These are phyloP conservation scores for Pseudotsuga menziesii DNA, from an alignment of 75 land plant species.

Conservation along the genomic window DNA sequence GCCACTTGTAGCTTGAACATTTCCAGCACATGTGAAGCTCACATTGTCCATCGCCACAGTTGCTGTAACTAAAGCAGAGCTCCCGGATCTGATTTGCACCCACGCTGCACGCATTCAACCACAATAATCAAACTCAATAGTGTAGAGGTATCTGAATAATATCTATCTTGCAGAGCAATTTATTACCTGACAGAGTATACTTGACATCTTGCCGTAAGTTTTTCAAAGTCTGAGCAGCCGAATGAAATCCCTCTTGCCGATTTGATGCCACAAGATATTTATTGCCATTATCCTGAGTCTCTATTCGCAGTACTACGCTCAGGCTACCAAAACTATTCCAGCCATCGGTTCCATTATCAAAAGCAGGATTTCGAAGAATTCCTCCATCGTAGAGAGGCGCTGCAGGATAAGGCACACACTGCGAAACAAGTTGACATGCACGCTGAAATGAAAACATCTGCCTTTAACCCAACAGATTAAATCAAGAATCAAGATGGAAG, in stretches of 20 bases:
- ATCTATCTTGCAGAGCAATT: not conserved
- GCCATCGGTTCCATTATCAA: slow-evolving; percentile 13
- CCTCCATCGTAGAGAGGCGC: slow-evolving; percentile 71
- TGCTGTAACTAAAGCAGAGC: slow-evolving; percentile 46
- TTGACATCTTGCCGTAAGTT: slow-evolving; percentile 33
- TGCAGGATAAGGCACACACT: slow-evolving; percentile 58
- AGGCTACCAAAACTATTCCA: slow-evolving; percentile 3
- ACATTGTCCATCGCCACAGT: slow-evolving; percentile 30
- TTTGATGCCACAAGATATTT: slow-evolving; percentile 17
- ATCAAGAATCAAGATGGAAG: not conserved
- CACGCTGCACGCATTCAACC: slow-evolving; percentile 36
- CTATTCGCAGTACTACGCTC: not conserved
- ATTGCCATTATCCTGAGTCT: slow-evolving; percentile 10
- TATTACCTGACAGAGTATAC: slow-evolving; percentile 55
- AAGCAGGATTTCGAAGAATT: slow-evolving; percentile 29
- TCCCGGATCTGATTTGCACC: slow-evolving; percentile 40
- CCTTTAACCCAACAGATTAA: not conserved
- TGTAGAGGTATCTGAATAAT: not conserved
- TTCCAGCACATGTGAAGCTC: slow-evolving; percentile 38
- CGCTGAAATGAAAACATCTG: not conserved
- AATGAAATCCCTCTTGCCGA: slow-evolving; percentile 11
- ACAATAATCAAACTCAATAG: not conserved
- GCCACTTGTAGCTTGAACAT: slow-evolving; percentile 42
- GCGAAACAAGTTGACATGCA: slow-evolving; percentile 3
- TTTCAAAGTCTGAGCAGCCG: slow-evolving; percentile 41